Conservation (phyloP, 208 protist genomes). For the Leishmania tropica region DNA sequence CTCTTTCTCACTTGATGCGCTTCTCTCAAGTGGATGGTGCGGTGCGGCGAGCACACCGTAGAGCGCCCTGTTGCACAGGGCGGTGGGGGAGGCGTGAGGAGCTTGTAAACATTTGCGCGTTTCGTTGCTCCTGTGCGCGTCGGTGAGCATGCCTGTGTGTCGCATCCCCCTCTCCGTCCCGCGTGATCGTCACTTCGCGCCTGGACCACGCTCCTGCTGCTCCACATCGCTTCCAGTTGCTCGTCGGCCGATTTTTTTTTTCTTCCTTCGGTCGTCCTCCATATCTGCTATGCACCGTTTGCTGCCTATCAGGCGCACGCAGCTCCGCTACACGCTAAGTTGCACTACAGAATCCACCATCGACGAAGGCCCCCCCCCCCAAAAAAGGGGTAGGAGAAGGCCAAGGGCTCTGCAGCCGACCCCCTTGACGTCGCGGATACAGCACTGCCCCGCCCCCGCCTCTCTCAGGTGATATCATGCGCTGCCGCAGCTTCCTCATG, state of each 20-base stretch:
- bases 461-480: neutral
- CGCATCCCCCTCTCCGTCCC: neutral
- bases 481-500: neutral
- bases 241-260: neutral
- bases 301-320: neutral
- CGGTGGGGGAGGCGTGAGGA: neutral
- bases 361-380: neutral
- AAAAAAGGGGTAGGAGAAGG: neutral
- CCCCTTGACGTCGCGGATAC: neutral
- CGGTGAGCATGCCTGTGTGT: neutral
- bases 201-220: neutral
- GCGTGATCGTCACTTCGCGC: neutral
- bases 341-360: neutral
- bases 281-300: conserved; percentile 8
- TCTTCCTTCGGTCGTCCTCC: conserved; percentile 9
- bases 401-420: neutral
- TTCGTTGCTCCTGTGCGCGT: neutral
- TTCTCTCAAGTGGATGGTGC: neutral
- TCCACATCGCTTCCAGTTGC: neutral
- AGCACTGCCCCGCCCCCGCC: neutral
- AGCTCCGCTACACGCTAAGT: neutral
- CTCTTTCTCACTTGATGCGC: conserved; percentile 9
- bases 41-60: neutral
- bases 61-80: neutral
- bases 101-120: neutral